phyloP scores from a whole-genome alignment of 192 early-diverging fungal species.

The Allomyces arbusculus region DNA sequence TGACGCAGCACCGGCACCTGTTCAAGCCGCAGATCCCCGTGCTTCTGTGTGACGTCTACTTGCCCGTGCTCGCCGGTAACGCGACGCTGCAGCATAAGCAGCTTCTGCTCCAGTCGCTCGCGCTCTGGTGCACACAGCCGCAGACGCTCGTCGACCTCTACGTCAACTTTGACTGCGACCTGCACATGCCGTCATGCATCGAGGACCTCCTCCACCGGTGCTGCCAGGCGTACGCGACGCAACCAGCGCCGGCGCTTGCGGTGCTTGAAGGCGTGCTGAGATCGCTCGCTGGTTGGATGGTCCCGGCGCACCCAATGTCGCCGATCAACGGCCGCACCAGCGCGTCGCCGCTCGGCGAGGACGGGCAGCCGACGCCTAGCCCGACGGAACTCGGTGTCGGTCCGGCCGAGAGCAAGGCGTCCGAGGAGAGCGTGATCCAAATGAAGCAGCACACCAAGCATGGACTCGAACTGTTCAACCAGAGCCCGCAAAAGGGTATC shows the following conservation, averaged over 20 bases:
- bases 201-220: slow-evolving; percentile 27
- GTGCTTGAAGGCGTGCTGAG: background rate
- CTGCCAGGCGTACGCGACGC: slow-evolving; percentile 21
- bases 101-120: slow-evolving; percentile 26
- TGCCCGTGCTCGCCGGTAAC: slow-evolving; percentile 40
- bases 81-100: slow-evolving; percentile 30
- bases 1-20: slow-evolving; percentile 19
- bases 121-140: background rate
- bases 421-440: background rate
- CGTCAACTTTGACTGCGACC: slow-evolving; percentile 40
- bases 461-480: slow-evolving; percentile 25
- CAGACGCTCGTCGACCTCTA: slow-evolving; percentile 36
- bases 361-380: no score
- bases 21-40: slow-evolving; percentile 38
- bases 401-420: slow-evolving; percentile 19
- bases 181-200: slow-evolving; percentile 21
- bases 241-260: slow-evolving; percentile 1
- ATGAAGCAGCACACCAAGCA: slow-evolving; percentile 22
- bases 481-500: slow-evolving; percentile 28
- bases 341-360: no score
- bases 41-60: slow-evolving; percentile 30
- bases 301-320: no score
- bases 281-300: slow-evolving; percentile 4
- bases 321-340: no score
- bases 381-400: no score